Evolutionary conservation across 2,329 filamentous ascomycete species (phyloP), one percentile per base, ranked within the genome.

Genomic region (Chrysosporium keratinophilum): DNA sequence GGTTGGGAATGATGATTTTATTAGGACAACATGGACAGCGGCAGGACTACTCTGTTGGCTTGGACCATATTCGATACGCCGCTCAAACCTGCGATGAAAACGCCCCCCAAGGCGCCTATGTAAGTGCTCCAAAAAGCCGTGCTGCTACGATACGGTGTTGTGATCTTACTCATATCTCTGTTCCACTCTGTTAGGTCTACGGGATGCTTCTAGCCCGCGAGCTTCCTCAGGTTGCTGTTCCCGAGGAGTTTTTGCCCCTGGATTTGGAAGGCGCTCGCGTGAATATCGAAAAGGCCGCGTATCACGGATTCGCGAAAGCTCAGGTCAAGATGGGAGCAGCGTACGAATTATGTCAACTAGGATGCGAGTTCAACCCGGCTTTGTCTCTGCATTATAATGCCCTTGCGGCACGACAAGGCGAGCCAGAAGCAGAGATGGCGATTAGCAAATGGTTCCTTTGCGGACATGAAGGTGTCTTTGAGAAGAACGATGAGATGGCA

Each of bases 391-490:
- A 98, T 67, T 98, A 98, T 74, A 96, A 97, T 65, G 88, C 88
- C 37, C 78, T 98, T 33, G 91, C 93, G 19, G 87, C 93, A 11
- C 84, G 87, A 59, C 93, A 97, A 71, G 91, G 90, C 15, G 89
- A 97, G 63, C 78, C 89, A 0, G 93, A 98, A 67, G 93, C 91
- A 0, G 89, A 95, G 56, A 86, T 98, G 71, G 89, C 91, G 28
- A 89, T 98, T 57, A 97, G 91, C 70, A 93, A 95, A 70, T 98
- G 93, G 93, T 98, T 97, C 66, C 77, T 98, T 28, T 97, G 95
- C 64, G 93, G 93, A 2, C 90, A 93, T 60, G 91, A 97, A 61
- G 85, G 85, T 19, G 78, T 94, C 5, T 96, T 98, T 65, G 81
- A 87, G 56, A 97, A 97, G 77, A 97, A 96, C 64, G 93, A 98